Conservation (phyloP, 2,329 filamentous ascomycete species). For the Acrodontium crateriforme region DNA sequence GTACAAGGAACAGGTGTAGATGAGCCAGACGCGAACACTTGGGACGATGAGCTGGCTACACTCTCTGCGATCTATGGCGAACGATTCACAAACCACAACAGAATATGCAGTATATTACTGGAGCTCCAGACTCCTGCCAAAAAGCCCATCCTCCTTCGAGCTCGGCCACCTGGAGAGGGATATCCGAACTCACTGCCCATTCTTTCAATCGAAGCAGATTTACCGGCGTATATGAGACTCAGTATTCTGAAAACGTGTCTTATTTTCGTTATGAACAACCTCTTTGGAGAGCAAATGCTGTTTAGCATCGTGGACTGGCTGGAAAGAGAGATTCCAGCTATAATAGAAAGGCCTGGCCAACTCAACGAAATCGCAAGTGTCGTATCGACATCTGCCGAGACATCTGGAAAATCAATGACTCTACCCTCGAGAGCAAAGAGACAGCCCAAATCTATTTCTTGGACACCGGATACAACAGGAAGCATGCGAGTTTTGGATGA, state of each 20-base stretch:
- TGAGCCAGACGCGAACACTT: conserved; percentile 38
- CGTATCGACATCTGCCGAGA: conserved; percentile 44
- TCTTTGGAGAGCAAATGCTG: conserved; percentile 78
- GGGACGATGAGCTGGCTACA: conserved; percentile 75
- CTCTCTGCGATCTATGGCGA: conserved; percentile 78
- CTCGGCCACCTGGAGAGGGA: conserved; percentile 51
- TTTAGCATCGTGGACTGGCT: conserved; percentile 87
- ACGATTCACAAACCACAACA: conserved; percentile 40
- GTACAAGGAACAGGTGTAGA: conserved; percentile 19
- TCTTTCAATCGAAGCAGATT: conserved; percentile 50
- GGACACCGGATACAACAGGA: conserved; percentile 42
- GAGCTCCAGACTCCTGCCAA: conserved; percentile 33
- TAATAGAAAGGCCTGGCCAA: conserved; percentile 72
- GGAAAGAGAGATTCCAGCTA: conserved; percentile 66
- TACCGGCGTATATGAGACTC: conserved; percentile 87
- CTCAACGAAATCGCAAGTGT: conserved; percentile 74
- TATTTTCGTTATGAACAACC: conserved; percentile 52
- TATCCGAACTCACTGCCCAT: conserved; percentile 61
- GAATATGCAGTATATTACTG: conserved; percentile 56
- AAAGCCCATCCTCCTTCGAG: conserved; percentile 42
- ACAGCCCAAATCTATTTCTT: conserved; percentile 46
- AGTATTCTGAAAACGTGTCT: conserved; percentile 72
- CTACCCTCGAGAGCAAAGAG: conserved; percentile 4
- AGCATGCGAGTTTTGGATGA: conserved; percentile 46
- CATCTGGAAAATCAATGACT: conserved; percentile 1